Base-by-base conservation (phyloP, 495 filamentous ascomycete genomes). In the Penicillium dipodomyicola region DNA sequence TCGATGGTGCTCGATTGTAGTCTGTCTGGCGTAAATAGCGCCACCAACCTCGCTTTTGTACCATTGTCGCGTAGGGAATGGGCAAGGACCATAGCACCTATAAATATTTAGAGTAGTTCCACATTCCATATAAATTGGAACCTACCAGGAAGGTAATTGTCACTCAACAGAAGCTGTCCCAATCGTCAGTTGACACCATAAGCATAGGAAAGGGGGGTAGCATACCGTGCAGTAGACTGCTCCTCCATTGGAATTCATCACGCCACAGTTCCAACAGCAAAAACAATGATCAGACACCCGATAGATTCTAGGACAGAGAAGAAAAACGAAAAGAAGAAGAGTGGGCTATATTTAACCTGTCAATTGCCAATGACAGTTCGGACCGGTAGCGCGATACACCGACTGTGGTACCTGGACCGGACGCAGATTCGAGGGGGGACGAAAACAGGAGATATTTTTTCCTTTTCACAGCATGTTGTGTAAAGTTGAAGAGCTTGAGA, bases 51-150 rank as follows among this genome's bases (percentile, higher is more conserved):
- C 76, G 90, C 94, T 52, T 74, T 85, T 27, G 94, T 90, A 50
- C 90, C 89, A 64, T 85, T 88, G 87, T 97, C 95, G 73, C 90
- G 89, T 49, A 99, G 77, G 35, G 94, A 97, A 77, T 97, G 91
- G 52, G 91, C 93, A 57, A 99, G 83, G 32, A 99, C 92, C 56
- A 92, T 84, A 54, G 93, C 92, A 70, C 94, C 92, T 93, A 39
- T 17, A 71, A 30, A 49, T 5, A 23, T 41, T 54, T 49, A 61
- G 54, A 22, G 27, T 9, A 19, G 42, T 39, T 50, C 25, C 15
- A 20, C 7, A 4, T 17, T 12, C 14, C 10, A 39, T 19, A 22
- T 23, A 15, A 25, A 47, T 55, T 17, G 3, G 4, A 30, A 51
- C 58, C 64, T 66, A 96, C 92, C 92, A 68, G 93, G 92, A 30